Percentiles rank a stretch among this genome's conserved stretches.
Evolutionary conservation across 1,284 basidiomycete species (phyloP).

Genomic region (Sphagnurus paluster): DNA sequence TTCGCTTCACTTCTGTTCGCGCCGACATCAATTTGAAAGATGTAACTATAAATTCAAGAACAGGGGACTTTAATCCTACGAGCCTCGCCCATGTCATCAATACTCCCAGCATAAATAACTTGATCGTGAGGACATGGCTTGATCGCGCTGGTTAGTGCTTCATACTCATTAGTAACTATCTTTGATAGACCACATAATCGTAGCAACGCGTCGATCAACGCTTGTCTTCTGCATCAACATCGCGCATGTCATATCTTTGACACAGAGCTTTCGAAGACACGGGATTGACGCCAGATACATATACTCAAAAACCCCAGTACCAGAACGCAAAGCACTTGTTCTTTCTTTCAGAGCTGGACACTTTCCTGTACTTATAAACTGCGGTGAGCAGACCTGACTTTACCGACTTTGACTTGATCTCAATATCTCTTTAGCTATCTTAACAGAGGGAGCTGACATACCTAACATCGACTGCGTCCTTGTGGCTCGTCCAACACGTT

Average conservation of each 20-base stretch:
- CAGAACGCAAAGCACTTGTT: conserved; percentile 68
- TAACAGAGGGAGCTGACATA: conserved; percentile 92
- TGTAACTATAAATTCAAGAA: conserved; percentile 63
- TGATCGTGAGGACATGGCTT: conserved; percentile 81
- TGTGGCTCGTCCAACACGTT: conserved; percentile 85
- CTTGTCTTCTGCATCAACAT: conserved; percentile 91
- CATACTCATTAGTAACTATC: neutral
- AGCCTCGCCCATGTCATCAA: conserved; percentile 82
- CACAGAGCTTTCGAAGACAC: conserved; percentile 68
- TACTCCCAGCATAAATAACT: conserved; percentile 70
- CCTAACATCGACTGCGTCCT: conserved; percentile 92
- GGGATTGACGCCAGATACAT: conserved; percentile 89
- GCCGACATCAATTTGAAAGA: conserved; percentile 70
- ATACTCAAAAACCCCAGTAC: conserved; percentile 68
- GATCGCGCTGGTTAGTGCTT: conserved; percentile 66
- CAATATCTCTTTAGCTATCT: conserved; percentile 56
- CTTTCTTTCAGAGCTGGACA: conserved; percentile 67
- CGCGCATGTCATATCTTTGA: conserved; percentile 79
- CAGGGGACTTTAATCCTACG: conserved; percentile 79
- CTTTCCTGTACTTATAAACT: conserved; percentile 92
- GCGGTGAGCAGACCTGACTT: conserved; percentile 55
- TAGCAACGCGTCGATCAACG: conserved; percentile 76
- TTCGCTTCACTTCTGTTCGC: conserved; percentile 80
- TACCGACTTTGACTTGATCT: neutral
- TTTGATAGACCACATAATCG: conserved; percentile 1